Evolutionary conservation across 2,329 filamentous ascomycete genomes (phyloP).

Genomic region (Conoideocrella luteorostrata): DNA sequence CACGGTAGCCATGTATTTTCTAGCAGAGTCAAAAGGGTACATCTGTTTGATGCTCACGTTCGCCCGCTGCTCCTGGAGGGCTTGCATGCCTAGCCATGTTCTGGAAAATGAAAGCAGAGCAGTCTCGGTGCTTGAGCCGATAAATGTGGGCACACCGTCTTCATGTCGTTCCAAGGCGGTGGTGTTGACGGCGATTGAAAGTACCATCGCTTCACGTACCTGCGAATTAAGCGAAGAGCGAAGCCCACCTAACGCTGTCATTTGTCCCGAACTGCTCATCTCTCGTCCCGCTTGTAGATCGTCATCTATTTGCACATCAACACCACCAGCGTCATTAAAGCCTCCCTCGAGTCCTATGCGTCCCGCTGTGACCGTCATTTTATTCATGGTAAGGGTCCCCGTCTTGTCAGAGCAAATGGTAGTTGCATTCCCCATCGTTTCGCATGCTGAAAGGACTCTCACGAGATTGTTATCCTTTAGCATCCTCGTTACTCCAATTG

Average conservation of each 20-base stretch:
- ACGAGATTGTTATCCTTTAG: slow-evolving; percentile 65
- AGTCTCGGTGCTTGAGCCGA: slow-evolving; percentile 50
- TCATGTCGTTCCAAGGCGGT: slow-evolving; percentile 46
- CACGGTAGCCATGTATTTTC: slow-evolving; percentile 49
- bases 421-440: slow-evolving; percentile 66
- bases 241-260: background rate
- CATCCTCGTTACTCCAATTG: slow-evolving; percentile 64
- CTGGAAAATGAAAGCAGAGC: slow-evolving; percentile 42
- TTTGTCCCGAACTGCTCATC: no score
- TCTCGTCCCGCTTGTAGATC: no score
- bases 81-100: slow-evolving; percentile 40
- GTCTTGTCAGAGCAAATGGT: slow-evolving; percentile 67
- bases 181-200: slow-evolving; percentile 47
- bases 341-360: background rate
- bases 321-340: background rate
- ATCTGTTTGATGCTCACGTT: slow-evolving; percentile 33
- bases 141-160: slow-evolving; percentile 33
- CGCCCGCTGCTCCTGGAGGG: slow-evolving; percentile 28
- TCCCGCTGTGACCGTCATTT: slow-evolving; percentile 20
- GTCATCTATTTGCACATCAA: no score
- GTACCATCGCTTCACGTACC: slow-evolving; percentile 29
- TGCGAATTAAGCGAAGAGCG: slow-evolving; percentile 12
- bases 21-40: slow-evolving; percentile 45
- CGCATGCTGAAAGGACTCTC: slow-evolving; percentile 59
- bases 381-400: slow-evolving; percentile 27